Evolutionary conservation across 23 red algal genomes (phyloP), one percentile per base, ranked within the genome.

Genomic region (Gracilariopsis chorda): DNA sequence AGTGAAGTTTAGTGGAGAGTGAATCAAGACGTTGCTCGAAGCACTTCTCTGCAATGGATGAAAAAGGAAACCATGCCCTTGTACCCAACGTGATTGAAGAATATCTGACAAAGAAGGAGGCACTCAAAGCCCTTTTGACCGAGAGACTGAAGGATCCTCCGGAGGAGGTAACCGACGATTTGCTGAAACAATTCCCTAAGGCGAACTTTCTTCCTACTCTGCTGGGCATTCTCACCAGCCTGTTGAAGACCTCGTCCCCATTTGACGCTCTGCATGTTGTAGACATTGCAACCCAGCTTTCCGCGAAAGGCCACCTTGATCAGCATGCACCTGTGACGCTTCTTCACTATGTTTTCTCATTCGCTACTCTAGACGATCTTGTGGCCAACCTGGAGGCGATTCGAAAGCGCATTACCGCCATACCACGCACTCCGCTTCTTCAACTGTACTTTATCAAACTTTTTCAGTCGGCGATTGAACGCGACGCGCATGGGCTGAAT

Each of bases 391-490:
- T 68, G 62, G 62, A 68, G 20, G 62, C 62, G 20, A 41, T 68
- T 68, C 62, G 62, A 1, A 68, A 41, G 2, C 62, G 62, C 12
- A 68, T 68, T 36, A 68, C 30, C 3, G 62, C 62, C 20, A 20
- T 68, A 39, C 62, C 62, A 2, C 62, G 62, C 33, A 68, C 62
- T 3, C 62, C 62, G 17, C 62, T 9, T 68, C 62, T 27, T 23
- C 45, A 78, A 17, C 48, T 78, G 72, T 78, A 52, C 72, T 52
- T 78, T 23, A 78, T 78, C 43, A 78, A 78, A 40, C 48, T 53
- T 3, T 48, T 78, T 52, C 43, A 52, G 43, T 78, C 72, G 17
- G 43, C 45, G 10, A 85, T 85, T 20, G 44, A 88, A 21, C 83
- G 83, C 6, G 83, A 88, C 29, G 37, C 30, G 36, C 48, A 51